A percentile compares a stretch with the other conserved stretches of the same genome.
Evolutionary conservation across 345 rosid genomes (phyloP).

Genomic region (Salix caprea): DNA sequence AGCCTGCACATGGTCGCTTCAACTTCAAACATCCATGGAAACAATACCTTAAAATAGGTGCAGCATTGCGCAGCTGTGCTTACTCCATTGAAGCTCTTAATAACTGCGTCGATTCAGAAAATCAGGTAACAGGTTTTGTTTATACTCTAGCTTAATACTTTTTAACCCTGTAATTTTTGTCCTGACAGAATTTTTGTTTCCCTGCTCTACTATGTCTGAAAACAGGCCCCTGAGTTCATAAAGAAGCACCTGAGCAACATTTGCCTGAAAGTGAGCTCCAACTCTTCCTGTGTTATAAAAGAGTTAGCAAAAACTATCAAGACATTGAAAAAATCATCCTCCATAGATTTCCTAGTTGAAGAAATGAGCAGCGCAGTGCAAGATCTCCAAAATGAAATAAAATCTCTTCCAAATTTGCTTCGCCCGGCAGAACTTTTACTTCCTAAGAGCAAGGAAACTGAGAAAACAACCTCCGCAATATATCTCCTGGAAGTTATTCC

Average conservation of each 20-base stretch:
- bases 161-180: not conserved
- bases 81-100: constrained; percentile 40
- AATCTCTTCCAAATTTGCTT: constrained; percentile 15
- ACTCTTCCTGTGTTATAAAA: constrained; percentile 27
- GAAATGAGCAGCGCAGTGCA: constrained; percentile 36
- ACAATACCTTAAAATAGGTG: constrained; percentile 43
- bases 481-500: constrained; percentile 36
- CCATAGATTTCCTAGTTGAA: constrained; percentile 19
- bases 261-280: constrained; percentile 37
- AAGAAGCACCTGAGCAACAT: constrained; percentile 31
- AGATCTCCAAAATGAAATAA: constrained; percentile 32
- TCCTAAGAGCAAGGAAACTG: constrained; percentile 5
- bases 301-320: constrained; percentile 30
- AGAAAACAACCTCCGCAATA: constrained; percentile 1
- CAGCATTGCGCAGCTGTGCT: constrained; percentile 38
- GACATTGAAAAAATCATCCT: constrained; percentile 34
- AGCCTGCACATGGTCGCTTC: constrained; percentile 53
- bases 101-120: constrained; percentile 31
- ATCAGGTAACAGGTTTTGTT: constrained; percentile 19
- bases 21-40: constrained; percentile 52
- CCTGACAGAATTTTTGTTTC: not conserved
- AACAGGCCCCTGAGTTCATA: constrained; percentile 33
- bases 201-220: not conserved
- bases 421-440: constrained; percentile 3
- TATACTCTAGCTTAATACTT: not conserved